A percentile compares a stretch with the other conserved stretches of the same genome.
phyloP scores from a whole-genome alignment of 495 filamentous ascomycete genomes.

The Xylaria venustula region DNA sequence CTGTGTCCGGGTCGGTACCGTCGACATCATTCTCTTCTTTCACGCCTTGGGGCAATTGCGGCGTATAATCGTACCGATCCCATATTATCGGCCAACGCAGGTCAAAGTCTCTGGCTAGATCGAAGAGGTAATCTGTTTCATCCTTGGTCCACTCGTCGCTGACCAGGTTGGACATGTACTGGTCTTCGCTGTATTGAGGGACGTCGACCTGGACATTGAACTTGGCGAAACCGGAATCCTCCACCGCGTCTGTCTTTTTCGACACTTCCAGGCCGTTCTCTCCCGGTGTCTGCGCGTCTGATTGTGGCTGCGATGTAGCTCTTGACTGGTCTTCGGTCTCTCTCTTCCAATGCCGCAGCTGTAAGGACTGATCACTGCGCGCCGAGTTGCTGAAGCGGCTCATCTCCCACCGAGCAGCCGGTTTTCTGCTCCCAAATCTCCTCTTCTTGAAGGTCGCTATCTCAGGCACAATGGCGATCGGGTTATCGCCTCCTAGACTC shows the following conservation, averaged over 20 bases:
- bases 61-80: slow-evolving; percentile 83
- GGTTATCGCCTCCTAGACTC: slow-evolving; percentile 54
- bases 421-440: slow-evolving; percentile 57
- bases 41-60: slow-evolving; percentile 34
- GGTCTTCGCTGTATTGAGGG: slow-evolving; percentile 78
- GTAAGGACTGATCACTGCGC: slow-evolving; percentile 47
- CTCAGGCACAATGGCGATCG: slow-evolving; percentile 48
- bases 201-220: slow-evolving; percentile 76
- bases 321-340: slow-evolving; percentile 37
- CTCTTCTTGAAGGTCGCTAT: slow-evolving; percentile 47
- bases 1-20: slow-evolving; percentile 36
- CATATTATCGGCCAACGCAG: slow-evolving; percentile 88
- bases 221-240: slow-evolving; percentile 65
- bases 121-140: slow-evolving; percentile 88
- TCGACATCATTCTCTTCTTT: slow-evolving; percentile 26
- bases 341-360: slow-evolving; percentile 67
- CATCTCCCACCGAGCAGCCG: slow-evolving; percentile 56
- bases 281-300: slow-evolving; percentile 15
- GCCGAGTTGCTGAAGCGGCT: slow-evolving; percentile 56
- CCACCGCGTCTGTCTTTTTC: slow-evolving; percentile 27
- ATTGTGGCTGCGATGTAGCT: slow-evolving; percentile 8
- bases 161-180: slow-evolving; percentile 74
- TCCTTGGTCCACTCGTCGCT: slow-evolving; percentile 80
- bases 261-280: slow-evolving; percentile 13
- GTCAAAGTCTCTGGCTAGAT: slow-evolving; percentile 70